A percentile compares a stretch with the other conserved stretches of the same genome.
Evolutionary conservation across 2,329 filamentous ascomycete genomes (phyloP).

Genomic region (Amylocarpus encephaloides): DNA sequence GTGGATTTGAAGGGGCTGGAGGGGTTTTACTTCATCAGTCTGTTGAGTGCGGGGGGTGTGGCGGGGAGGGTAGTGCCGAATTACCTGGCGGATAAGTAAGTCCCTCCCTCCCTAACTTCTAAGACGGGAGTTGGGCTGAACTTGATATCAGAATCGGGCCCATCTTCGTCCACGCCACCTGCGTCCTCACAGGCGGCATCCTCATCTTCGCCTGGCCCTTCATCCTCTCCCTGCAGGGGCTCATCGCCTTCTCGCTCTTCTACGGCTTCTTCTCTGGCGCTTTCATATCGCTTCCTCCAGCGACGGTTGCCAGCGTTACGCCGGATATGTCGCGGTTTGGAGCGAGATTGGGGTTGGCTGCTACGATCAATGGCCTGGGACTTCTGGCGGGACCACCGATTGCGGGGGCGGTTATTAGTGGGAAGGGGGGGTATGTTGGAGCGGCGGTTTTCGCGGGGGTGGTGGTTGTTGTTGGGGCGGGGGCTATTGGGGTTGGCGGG

Average conservation of each 20-base stretch:
- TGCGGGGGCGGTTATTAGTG: constrained; percentile 13
- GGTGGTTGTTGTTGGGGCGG: neutral
- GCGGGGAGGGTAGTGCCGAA: neutral
- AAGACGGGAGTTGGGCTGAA: no score
- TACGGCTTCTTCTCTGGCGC: constrained; percentile 59
- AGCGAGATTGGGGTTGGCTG: constrained; percentile 8
- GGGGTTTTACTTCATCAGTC: constrained; percentile 13
- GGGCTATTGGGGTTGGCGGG: no score
- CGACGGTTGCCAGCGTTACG: constrained; percentile 5
- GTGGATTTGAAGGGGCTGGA: constrained; percentile 38
- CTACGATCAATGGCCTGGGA: constrained; percentile 6
- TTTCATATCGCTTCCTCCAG: constrained; percentile 20
- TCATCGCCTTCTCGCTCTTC: constrained; percentile 57
- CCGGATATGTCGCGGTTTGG: constrained; percentile 12
- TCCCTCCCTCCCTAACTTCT: no score
- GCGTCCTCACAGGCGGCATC: constrained; percentile 39
- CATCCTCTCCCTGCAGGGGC: constrained; percentile 38
- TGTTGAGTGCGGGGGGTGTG: constrained; percentile 29
- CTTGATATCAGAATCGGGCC: constrained; percentile 34
- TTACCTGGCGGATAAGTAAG: constrained; percentile 1
- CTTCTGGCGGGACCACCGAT: constrained; percentile 11
- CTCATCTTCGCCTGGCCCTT: constrained; percentile 52
- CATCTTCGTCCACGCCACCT: constrained; percentile 31
- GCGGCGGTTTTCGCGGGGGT: constrained; percentile 6
- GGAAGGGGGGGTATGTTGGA: constrained; percentile 1